phyloP scores from a whole-genome alignment of 116 monocot genomes.

The Posidonia oceanica region DNA sequence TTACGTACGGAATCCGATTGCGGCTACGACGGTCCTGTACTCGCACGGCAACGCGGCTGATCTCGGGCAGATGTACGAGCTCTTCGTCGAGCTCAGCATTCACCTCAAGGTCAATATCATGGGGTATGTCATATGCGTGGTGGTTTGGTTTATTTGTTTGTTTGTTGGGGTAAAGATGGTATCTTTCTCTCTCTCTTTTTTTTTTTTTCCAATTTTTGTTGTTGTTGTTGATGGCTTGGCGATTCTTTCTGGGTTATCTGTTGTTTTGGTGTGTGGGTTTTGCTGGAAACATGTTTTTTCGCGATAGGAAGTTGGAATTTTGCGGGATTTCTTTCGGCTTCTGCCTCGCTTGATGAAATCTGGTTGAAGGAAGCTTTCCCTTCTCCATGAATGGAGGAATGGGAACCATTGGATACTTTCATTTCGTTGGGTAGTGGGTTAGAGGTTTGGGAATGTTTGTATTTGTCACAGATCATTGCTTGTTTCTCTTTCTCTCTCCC shows the following conservation, averaged over 20 bases:
- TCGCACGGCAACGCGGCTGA: conserved; percentile 83
- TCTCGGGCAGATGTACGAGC: conserved; percentile 73
- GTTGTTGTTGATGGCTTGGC: neutral
- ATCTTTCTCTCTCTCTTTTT: no score
- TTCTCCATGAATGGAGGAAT: no score
- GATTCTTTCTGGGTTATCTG: neutral
- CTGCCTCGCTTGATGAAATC: no score
- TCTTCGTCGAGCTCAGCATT: conserved; percentile 61
- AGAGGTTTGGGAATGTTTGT: no score
- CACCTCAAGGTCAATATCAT: conserved; percentile 61
- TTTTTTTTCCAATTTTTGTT: neutral
- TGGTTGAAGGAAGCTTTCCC: no score
- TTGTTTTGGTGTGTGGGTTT: neutral
- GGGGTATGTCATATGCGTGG: conserved; percentile 22
- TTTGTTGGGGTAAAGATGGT: neutral
- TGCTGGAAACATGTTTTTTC: no score
- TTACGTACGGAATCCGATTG: conserved; percentile 53
- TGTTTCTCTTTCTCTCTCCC: no score
- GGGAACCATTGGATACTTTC: no score
- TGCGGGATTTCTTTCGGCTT: no score
- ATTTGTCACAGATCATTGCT: no score
- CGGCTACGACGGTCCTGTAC: conserved; percentile 50
- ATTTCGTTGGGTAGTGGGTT: no score
- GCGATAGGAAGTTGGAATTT: no score
- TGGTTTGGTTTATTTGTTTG: neutral